Evolutionary conservation across 345 rosid genomes (phyloP).

Genomic region (Raphanus sativus): DNA sequence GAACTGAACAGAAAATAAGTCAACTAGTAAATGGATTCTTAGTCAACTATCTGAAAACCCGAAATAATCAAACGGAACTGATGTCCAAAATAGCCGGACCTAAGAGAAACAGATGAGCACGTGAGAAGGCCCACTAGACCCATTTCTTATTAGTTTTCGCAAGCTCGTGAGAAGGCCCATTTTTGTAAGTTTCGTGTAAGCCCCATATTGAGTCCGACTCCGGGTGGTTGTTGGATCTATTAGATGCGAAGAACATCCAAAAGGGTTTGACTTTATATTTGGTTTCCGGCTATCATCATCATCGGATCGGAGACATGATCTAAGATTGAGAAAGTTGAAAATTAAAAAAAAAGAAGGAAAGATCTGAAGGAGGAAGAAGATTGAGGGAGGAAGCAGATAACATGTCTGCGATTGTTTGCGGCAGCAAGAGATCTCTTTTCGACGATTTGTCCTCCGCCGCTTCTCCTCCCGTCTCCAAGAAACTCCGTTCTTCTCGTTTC

Average conservation of each 20-base stretch:
- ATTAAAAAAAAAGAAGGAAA: background rate
- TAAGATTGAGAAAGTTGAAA: background rate
- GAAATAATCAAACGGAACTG: too few species aligned
- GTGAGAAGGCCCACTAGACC: background rate
- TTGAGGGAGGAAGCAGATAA: constrained; percentile 47
- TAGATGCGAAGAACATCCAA: background rate
- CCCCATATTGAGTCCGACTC: background rate
- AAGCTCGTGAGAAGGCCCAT: background rate
- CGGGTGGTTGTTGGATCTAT: background rate
- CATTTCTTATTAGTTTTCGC: background rate
- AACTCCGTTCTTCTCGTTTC: constrained; percentile 62
- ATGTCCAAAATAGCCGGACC: too few species aligned
- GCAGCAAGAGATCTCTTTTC: constrained; percentile 79
- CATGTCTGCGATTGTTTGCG: constrained; percentile 94
- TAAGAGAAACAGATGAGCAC: background rate
- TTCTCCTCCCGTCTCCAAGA: constrained; percentile 52
- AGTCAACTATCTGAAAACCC: too few species aligned
- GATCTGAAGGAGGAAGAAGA: constrained; percentile 23
- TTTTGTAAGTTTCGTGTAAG: background rate
- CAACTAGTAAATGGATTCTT: too few species aligned
- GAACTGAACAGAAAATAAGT: too few species aligned
- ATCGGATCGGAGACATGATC: background rate
- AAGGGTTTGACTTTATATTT: background rate
- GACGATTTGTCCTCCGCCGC: constrained; percentile 61
- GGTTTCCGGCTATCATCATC: background rate